Percentiles rank a stretch among this genome's conserved stretches.
Evolutionary conservation across 139 green algal genomes (phyloP).

Genomic region (Pleodorina starrii): DNA sequence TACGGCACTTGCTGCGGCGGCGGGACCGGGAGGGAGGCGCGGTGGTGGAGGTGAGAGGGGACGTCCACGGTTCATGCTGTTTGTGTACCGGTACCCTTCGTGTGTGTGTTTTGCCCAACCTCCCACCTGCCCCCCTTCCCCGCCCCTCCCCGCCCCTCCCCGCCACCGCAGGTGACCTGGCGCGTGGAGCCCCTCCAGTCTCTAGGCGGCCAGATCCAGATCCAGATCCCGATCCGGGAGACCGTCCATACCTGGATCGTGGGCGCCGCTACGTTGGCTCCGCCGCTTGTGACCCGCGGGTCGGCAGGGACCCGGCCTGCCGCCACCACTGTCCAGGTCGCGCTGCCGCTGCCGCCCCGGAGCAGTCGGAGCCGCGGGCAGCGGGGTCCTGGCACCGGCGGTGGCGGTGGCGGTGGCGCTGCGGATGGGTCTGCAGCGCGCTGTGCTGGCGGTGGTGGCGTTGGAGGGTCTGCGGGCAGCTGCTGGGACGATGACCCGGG

Average conservation of each 20-base stretch:
- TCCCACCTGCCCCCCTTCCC: too few relatives aligned
- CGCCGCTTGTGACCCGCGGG: constrained; percentile 16
- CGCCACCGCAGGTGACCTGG: constrained; percentile 31
- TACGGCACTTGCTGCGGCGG: constrained; percentile 15
- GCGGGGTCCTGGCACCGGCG: neutral
- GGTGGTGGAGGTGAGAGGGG: constrained; percentile 18
- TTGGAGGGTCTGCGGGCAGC: too few relatives aligned
- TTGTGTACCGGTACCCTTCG: too few relatives aligned
- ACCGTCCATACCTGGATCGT: constrained; percentile 24
- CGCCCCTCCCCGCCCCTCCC: too few relatives aligned
- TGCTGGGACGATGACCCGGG: neutral
- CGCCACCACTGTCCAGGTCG: neutral
- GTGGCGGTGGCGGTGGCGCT: neutral
- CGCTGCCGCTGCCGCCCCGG: constrained; percentile 24
- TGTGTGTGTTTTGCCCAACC: too few relatives aligned
- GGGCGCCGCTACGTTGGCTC: constrained; percentile 9
- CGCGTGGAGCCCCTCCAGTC: constrained; percentile 18
- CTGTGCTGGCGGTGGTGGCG: neutral
- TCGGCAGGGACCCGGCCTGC: neutral
- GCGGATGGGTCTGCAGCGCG: too few relatives aligned
- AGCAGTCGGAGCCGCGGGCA: too few relatives aligned
- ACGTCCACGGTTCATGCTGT: too few relatives aligned
- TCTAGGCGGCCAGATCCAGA: too few relatives aligned
- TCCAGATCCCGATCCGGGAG: too few relatives aligned
- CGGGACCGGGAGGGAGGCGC: constrained; percentile 15